phyloP scores from a whole-genome alignment of 2,329 filamentous ascomycete species.

The Ramularia endophylla region DNA sequence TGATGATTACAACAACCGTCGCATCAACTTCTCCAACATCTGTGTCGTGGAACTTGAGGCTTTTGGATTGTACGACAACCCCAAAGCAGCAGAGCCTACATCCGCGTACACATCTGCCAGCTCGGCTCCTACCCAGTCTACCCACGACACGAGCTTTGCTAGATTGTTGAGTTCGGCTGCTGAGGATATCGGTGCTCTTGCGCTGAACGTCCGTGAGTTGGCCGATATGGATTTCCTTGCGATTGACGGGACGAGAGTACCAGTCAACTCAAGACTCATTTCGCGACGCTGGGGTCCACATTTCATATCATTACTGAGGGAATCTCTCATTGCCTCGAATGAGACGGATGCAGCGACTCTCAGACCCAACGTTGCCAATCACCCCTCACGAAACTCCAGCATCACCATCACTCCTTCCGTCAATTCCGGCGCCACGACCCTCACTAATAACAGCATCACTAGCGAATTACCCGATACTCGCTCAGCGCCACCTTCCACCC shows the following conservation, averaged over 20 bases:
- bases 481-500: conserved; percentile 51
- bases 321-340: conserved; percentile 64
- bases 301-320: conserved; percentile 84
- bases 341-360: conserved; percentile 70
- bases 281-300: conserved; percentile 90
- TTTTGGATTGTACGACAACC: conserved; percentile 96
- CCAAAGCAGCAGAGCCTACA: conserved; percentile 68
- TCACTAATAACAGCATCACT: conserved; percentile 41
- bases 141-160: conserved; percentile 60
- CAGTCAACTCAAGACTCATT: conserved; percentile 86
- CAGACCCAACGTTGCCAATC: conserved; percentile 48
- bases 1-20: conserved; percentile 95
- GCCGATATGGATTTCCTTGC: conserved; percentile 96
- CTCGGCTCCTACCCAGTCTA: conserved; percentile 43
- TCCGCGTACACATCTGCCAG: conserved; percentile 83
- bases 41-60: conserved; percentile 97
- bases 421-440: conserved; percentile 40
- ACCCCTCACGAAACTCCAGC: conserved; percentile 68
- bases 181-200: conserved; percentile 77
- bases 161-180: conserved; percentile 70
- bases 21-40: conserved; percentile 95
- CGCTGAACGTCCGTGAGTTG: conserved; percentile 73
- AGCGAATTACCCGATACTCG: conserved; percentile 48
- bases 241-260: conserved; percentile 82
- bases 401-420: conserved; percentile 75